Base-by-base conservation (phyloP, 768 basidiomycete species). In the Leccinum uliginosum region DNA sequence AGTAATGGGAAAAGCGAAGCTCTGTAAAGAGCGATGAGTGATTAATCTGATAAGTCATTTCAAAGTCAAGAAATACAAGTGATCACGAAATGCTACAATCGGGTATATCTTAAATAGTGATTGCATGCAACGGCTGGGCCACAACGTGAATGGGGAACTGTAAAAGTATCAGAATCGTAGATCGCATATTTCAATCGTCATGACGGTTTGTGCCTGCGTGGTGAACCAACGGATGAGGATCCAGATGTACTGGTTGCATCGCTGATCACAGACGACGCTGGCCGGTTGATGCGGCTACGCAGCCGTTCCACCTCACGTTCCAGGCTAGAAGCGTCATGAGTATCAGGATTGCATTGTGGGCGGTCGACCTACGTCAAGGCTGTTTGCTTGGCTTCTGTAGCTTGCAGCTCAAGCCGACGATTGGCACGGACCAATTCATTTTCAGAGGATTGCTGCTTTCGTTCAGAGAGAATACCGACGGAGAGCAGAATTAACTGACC, bases 381-480 rank as follows among this genome's bases (percentile, higher is more conserved):
- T 58, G 81, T 82, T 69, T 89, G 86, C 69, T 83, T 87, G 64
- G 81, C 83, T 61, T 92, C 89, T 6, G 74, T 81, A 29, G 85
- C 86, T 62, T 92, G 89, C 38, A 87, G 79, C 63, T 91, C 90
- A 35, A 86, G 86, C 44, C 87, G 80, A 30, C 89, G 83, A 70
- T 90, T 90, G 23, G 80, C 82, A 11, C 86, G 77, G 62, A 86
- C 83, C 3, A 91, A 74, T n/a, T 80, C 76, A 59, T 75, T 83
- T 71, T 86, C 87, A 44, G 79, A 78, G 19, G 83, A 85, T 84
- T 88, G 87, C 89, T 90, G 58, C 17, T 59, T 51, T 54, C 49
- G 23, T 50, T 58, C 34, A 65, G 61, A 15, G 15, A 34, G 8
- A 47, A 49, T 26, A 45, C 23, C 17, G 14, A 34, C 6, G 19